Evolutionary conservation across 2,329 filamentous ascomycete genomes (phyloP).

Genomic region (Claviceps monticola): DNA sequence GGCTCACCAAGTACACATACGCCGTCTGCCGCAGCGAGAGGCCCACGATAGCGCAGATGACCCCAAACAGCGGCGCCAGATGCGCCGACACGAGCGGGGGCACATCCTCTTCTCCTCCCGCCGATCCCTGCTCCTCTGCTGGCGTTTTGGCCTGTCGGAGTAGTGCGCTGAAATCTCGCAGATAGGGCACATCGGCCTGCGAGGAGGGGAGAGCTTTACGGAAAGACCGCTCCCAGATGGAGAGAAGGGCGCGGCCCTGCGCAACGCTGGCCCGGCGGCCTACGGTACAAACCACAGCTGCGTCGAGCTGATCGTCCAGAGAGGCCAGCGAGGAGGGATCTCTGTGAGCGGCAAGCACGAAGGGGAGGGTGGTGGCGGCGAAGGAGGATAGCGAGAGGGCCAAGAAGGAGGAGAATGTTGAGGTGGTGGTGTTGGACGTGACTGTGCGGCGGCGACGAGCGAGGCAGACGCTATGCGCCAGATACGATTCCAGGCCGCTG

Average conservation of each 20-base stretch:
- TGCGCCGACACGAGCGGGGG: constrained; percentile 39
- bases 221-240: constrained; percentile 64
- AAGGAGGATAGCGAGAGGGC: constrained; percentile 56
- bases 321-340: constrained; percentile 33
- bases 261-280: constrained; percentile 60
- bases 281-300: constrained; percentile 65
- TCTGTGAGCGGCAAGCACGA: constrained; percentile 54
- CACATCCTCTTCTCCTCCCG: constrained; percentile 20
- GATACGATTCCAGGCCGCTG: constrained; percentile 69
- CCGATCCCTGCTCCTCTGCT: constrained; percentile 2
- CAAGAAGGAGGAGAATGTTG: constrained; percentile 49
- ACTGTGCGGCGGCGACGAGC: constrained; percentile 19
- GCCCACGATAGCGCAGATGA: constrained; percentile 46
- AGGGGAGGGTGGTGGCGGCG: constrained; percentile 60
- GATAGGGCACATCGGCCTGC: constrained; percentile 13
- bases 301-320: constrained; percentile 66
- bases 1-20: constrained; percentile 63
- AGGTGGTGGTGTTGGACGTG: constrained; percentile 6
- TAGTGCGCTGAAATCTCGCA: constrained; percentile 23
- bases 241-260: constrained; percentile 61
- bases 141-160: constrained; percentile 12
- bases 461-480: constrained; percentile 45
- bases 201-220: constrained; percentile 20
- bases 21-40: constrained; percentile 49
- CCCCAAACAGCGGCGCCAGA: constrained; percentile 57